Base-by-base conservation (phyloP, 148 eudicot genomes). In the Chenopodium formosanum region DNA sequence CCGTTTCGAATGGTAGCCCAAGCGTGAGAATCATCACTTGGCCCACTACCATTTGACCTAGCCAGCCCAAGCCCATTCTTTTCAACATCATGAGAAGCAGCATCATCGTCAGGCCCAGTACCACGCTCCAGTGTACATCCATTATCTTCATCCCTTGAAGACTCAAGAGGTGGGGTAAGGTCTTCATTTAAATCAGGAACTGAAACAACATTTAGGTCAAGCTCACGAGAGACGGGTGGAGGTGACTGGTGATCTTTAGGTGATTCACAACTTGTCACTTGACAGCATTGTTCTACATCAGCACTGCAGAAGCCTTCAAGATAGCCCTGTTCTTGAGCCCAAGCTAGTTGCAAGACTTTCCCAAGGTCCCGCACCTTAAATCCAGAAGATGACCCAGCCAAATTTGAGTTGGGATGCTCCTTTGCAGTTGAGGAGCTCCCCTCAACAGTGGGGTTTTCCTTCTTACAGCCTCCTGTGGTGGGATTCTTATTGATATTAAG, bases 161-260 rank as follows among this genome's bases (percentile, higher is more conserved):
- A 95, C 25, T 95, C 97, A 58, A 91, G 83, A 27, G 93, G 97
- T 23, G 96, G 93, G 16, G 87, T 83, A 58, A 94, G 66, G 70
- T 94, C 99, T 78, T 96, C 98, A 25, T 96, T 96, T 29, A 94
- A 80, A 87, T 96, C 99, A 14, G 98, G 98, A 53, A 96, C 98
- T 1, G 96, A 87, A 34, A 88, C 91, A 58, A 93, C 88, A 75
- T 95, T 95, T 63, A 95, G 85, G 78, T 93, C 98, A 31, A 93
- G 91, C 48, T 79, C 90, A 23, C 88, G 90, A 40, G 91, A 73
- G 60, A 87, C 78, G 22, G 92, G 86, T 14, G 90, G 64, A 47
- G 77, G 88, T 58, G 87, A 80, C 46, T 64, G 85, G 58, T 83
- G 85, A 82, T 86, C 87, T 81, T 78, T 85, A 46, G 74, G 73